Conservation (phyloP, 176 grass and related monocot species). For the Triticum turgidum region DNA sequence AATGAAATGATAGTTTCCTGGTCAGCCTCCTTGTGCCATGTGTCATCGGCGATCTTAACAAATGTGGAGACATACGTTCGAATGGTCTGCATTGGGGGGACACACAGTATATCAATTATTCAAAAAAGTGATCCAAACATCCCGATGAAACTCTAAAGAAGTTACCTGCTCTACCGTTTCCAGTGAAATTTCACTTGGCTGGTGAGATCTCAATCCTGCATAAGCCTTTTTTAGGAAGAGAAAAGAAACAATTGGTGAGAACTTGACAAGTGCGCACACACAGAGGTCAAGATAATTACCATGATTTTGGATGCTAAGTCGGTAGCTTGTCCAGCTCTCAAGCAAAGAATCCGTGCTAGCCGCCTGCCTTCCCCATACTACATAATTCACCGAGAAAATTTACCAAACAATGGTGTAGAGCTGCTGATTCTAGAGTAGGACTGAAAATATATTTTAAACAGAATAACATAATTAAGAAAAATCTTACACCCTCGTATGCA, state of each 20-base stretch:
- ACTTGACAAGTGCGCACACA: background rate
- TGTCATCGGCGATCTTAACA: background rate
- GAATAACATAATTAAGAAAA: background rate
- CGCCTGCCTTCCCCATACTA: background rate
- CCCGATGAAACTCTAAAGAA: background rate
- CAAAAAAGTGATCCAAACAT: background rate
- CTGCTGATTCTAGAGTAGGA: background rate
- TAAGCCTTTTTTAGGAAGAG: background rate
- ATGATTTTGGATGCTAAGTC: background rate
- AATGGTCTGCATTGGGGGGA: background rate
- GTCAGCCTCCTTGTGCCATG: background rate
- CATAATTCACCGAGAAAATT: background rate
- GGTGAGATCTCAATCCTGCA: background rate
- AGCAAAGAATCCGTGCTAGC: background rate
- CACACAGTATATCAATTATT: background rate
- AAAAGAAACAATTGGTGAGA: background rate
- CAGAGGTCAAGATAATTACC: background rate
- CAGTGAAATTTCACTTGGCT: constrained; percentile 8
- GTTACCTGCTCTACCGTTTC: constrained; percentile 5
- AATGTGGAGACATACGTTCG: background rate
- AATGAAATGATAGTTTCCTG: background rate
- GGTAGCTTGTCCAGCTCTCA: background rate
- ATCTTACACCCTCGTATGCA: background rate
- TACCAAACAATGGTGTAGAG: background rate
- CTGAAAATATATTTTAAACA: background rate